Evolutionary conservation across 495 filamentous ascomycete species (phyloP), one percentile per base, ranked within the genome.

Genomic region (Daldinia caldariorum): DNA sequence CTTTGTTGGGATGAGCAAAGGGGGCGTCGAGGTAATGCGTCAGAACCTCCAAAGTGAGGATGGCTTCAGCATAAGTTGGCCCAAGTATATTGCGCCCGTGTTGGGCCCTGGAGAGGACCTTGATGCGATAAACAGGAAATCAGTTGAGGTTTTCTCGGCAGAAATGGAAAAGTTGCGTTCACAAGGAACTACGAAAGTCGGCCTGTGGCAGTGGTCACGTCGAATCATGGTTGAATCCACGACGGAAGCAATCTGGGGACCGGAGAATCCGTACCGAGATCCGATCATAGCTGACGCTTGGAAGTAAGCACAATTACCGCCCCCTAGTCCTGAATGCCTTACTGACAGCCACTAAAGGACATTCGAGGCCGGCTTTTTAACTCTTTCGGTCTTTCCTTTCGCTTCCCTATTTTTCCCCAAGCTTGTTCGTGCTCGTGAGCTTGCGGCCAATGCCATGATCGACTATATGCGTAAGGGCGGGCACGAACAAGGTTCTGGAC

Each of bases 401-500:
- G n/a, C 39, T 13, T 43, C 39, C 0, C 6, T 43, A 18, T 16
- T 43, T 18, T 43, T 16, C 14, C 51, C 51, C 14, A 16, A 6
- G 13, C 51, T 32, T 29, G 51, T 55, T 55, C 5, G 51, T 16
- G 51, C 51, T 4, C 31, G 26, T 7, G 26, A 55, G n/a, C 51
- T 34, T 55, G 41, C 41, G 7, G 41, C 41, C n/a, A 45, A 45
- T 8, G 41, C 41, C 41, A 45, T 45, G 14, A 45, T 16, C 18
- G 16, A 45, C n/a, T 55, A 35, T 0, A 63, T 75, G 22, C 60
- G 31, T 10, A 55, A 64, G 14, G 67, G 63, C 26, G 66, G 67
- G 3, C 59, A 71, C 43, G 26, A 69, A 55, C 55, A 35, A 4
- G 72, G 56, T 5, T 75, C 72, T 10, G 67, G 58, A 2, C 66